Base-by-base conservation (phyloP, 2,329 filamentous ascomycete species). In the Epichloe sp. region DNA sequence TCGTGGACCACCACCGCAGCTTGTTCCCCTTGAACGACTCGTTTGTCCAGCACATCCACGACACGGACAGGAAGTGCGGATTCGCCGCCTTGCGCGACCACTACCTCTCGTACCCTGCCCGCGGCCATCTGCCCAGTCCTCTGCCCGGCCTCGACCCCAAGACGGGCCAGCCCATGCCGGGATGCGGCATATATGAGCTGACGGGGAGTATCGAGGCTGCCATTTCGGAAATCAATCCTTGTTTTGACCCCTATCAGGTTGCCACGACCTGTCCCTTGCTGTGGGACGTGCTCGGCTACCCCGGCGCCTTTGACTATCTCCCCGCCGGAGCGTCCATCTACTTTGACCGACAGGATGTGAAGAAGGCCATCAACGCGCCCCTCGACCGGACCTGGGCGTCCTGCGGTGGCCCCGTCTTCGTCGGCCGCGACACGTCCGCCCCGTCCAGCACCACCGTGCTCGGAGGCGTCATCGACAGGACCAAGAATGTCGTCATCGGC, bases 181-280 rank as follows among this genome's bases (percentile, higher is more conserved):
- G 37, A 64, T 65, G 1, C 60, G 68, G 0, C 71, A 69, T 15
- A 87, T 83, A 50, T 61, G 68, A 72, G 48, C 60, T 85, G 26
- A 81, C 73, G 59, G 63, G 71, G 54, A 69, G 78, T 47, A 76
- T 86, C 46, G 69, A 69, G 58, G 59, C 72, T 1, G 83, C 81
- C 40, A 73, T 75, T 5, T 59, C 71, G n/a, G 60, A 68, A 2
- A 66, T 81, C 42, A 90, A 90, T 67, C 86, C 86, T 0, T 90
- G 86, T 69, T 90, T 83, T 66, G 77, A 88, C 62, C 68, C 85
- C 31, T 89, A 88, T 68, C 76, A 83, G 46, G 74, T 89, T 14
- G 77, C 78, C 7, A 80, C 77, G 2, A 85, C 81, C 10, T 90
- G 85, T 61, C 85, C 86, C 1, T 58, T 85, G 7, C 71, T 81